Percentiles rank a stretch among this genome's conserved stretches.
Conservation (phyloP, 148 eudicot genomes). For the Diospyros kaki region DNA sequence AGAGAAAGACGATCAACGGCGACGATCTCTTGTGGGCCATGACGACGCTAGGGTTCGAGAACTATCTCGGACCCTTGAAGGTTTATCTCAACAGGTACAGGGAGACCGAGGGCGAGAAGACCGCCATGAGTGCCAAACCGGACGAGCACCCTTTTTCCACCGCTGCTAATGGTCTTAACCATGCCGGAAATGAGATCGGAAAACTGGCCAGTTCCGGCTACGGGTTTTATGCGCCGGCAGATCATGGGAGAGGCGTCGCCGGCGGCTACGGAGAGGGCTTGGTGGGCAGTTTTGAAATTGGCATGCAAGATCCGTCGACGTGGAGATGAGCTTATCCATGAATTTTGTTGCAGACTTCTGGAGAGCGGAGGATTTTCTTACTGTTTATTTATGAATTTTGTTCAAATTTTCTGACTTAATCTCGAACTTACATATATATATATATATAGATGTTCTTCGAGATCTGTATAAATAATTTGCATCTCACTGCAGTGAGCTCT, state of each 20-base stretch:
- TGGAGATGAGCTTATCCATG: conserved; percentile 5
- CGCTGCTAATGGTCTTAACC: background rate
- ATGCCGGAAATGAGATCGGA: background rate
- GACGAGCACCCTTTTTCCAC: background rate
- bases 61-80: conserved; percentile 34
- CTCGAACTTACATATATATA: too few species aligned
- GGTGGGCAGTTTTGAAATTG: conserved; percentile 10
- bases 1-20: conserved; percentile 40
- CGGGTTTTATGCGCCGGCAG: background rate
- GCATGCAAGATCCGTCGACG: conserved; percentile 7
- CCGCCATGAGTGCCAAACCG: background rate
- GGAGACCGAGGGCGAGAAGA: conserved; percentile 32
- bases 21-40: conserved; percentile 44
- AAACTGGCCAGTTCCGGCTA: background rate
- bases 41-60: conserved; percentile 41
- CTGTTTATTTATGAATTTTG: conserved; percentile 8
- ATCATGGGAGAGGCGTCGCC: background rate
- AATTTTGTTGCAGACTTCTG: conserved; percentile 4
- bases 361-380: conserved; percentile 12
- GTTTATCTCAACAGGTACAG: conserved; percentile 33
- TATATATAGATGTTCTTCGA: too few species aligned
- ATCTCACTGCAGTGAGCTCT: too few species aligned
- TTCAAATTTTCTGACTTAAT: too few species aligned
- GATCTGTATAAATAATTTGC: too few species aligned
- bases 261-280: conserved; percentile 18